Base-by-base conservation (phyloP, 1,139 yeast genomes). In the Debaryomyces udenii region DNA sequence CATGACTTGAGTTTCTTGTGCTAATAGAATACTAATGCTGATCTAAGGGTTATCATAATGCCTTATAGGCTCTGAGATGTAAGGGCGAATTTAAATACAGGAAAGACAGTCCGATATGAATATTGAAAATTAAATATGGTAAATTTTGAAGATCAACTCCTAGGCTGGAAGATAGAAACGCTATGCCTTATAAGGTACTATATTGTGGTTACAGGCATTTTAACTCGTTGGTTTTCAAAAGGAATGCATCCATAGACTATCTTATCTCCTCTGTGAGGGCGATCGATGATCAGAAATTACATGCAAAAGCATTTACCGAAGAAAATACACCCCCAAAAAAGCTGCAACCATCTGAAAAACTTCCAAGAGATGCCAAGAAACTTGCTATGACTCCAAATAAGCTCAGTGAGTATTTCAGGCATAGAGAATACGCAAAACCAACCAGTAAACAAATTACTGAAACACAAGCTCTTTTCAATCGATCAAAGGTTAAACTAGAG, bases 401-500 rank as follows among this genome's bases (percentile, higher is more conserved):
- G 13, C 52, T 68, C 22, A 62, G 52, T 16, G 52, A 52, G 7
- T 41, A 47, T 17, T 68, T 64, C 47, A 48, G 64, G 15, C 46
- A 47, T 30, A 44, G 41, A 5, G 51, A 47, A 6, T 56, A 53
- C 39, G 35, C 38, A 1, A 37, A 44, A 6, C 60, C 58, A 13
- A 42, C 55, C 6, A 40, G 44, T 11, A 18, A 28, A 5, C 51
- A 52, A 27, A 29, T 47, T 11, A 16, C 48, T n/a, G 31, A 43
- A 17, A 40, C 59, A 6, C 65, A 59, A 38, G 42, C 43, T 5
- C 70, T 82, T 46, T 79, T 82, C 55, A 70, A 74, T 42, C 53
- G 58, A 1, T 64, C 79, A 2, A 63, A 64, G 17, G 68, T 76
- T 3, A 55, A 59, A 13, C 64, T 79, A 33, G 86, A 83, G 47